Evolutionary conservation across 805 yeast species (phyloP), one percentile per base, ranked within the genome.

Genomic region (Saitoella complicata): DNA sequence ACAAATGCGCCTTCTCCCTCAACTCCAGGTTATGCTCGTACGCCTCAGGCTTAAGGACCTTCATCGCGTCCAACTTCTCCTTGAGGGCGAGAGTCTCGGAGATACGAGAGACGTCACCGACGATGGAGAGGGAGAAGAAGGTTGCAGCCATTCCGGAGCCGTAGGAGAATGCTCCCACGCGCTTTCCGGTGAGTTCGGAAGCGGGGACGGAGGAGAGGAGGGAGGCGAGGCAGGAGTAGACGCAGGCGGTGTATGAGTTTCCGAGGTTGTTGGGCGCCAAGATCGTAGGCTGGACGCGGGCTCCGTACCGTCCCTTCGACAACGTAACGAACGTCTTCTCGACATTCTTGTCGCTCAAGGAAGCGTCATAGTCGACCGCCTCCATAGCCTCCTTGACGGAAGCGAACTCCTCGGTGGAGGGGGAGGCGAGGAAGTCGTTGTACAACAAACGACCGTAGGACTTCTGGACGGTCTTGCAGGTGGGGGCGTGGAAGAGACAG

Each of bases 111-210:
- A 87, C 69, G 64, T 91, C 97, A 47, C 93, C 95, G 51, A 70
- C 73, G 50, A 91, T 83, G 50, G 68, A 73, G 52, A 78, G 76
- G 39, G 94, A 80, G 67, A 75, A 82, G 65, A 91, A 69, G 37
- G 95, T 76, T 11, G 97, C 73, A 39, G 99, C 99, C 51, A 91
- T 75, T 59, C 99, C 99, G 10, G 97, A 88, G 54, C 99, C 99
- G 65, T 91, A 91, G 13, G 98, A 91, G 71, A 87, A 91, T 56
- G 87, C 62, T 55, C 95, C 93, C 58, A 91, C 71, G 64, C 95
- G 76, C 71, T 86, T 84, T 56, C 73, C 74, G 63, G 79, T 85
- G 55, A 88, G 72, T 45, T 72, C 66, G 40, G 78, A 91, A 45
- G 73, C 71, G 39, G 84, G 87, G 50, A 80, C 80, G 59, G 70